phyloP scores from a whole-genome alignment of 2,329 filamentous ascomycete genomes.

The Xylariaceae sp. region DNA sequence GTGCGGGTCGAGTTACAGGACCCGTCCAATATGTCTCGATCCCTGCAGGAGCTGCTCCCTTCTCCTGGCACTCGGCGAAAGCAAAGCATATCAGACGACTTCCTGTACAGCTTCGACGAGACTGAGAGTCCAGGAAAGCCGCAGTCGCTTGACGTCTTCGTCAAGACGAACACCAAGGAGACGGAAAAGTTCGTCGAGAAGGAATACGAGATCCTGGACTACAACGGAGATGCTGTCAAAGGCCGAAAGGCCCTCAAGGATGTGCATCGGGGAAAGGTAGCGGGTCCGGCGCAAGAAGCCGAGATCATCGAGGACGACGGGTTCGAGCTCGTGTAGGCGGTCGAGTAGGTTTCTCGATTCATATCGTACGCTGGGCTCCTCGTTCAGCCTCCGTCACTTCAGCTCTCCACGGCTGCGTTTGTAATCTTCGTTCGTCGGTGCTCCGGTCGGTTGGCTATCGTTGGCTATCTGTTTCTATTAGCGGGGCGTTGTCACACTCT shows the following conservation, averaged over 20 bases:
- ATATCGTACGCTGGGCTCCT: slow-evolving; percentile 7
- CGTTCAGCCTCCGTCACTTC: slow-evolving; percentile 1
- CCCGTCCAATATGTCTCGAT: slow-evolving; percentile 32
- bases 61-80: slow-evolving; percentile 24
- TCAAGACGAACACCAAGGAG: slow-evolving; percentile 37
- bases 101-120: slow-evolving; percentile 45
- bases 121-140: slow-evolving; percentile 38
- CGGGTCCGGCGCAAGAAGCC: slow-evolving; percentile 23
- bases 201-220: slow-evolving; percentile 47
- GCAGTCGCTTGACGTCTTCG: slow-evolving; percentile 39
- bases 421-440: slow-evolving; percentile 4
- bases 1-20: slow-evolving; percentile 38
- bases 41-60: slow-evolving; percentile 35
- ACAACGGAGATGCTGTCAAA: slow-evolving; percentile 42
- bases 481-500: slow-evolving; percentile 8
- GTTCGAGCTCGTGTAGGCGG: slow-evolving; percentile 39
- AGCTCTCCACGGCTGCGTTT: slow-evolving; percentile 8
- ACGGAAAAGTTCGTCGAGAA: slow-evolving; percentile 45
- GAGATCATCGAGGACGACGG: slow-evolving; percentile 39
- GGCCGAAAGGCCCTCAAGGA: slow-evolving; percentile 42
- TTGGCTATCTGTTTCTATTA: slow-evolving; percentile 5
- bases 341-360: neutral
- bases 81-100: slow-evolving; percentile 33
- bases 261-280: slow-evolving; percentile 35
- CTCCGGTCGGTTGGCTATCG: neutral